Base-by-base conservation (phyloP, 2,329 filamentous ascomycete species). In the Fusarium brachygibbosum region DNA sequence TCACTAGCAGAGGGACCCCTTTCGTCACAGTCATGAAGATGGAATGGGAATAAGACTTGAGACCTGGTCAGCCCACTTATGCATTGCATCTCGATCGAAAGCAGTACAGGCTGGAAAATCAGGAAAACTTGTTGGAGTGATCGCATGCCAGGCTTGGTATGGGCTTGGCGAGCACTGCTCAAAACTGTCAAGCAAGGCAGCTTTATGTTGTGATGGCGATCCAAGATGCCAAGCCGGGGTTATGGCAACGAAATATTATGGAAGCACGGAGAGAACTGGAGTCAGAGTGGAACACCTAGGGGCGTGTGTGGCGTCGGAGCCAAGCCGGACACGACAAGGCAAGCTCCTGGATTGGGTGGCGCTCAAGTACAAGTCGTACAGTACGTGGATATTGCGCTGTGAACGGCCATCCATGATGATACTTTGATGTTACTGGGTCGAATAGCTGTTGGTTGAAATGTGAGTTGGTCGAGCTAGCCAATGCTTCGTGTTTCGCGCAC, bases 201-300 rank as follows among this genome's bases (percentile, higher is more conserved):
- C n/a, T 41, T 58, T 42, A 56, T 38, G 52, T 49, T 34, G 50
- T 56, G 32, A 64, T 46, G 58, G 46, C 46, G 67, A 69, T 69
- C 62, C 28, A 44, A 41, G 37, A 37, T 62, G 68, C 68, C 68
- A 70, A 70, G 68, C 68, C 68, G 68, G 68, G 64, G 59, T 58
- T 56, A 71, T 69, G 68, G 68, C 68, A 70, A 71, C 44, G 37
- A 54, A 35, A 62, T 67, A 41, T 44, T 41, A 46, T 60, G 53
- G 58, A 54, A 54, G 38, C 52, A 64, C 42, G 45, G 45, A 61
- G 46, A 34, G 40, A 41, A 48, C 35, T 67, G 66, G 66, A 41
- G 57, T 44, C 41, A 31, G 21, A 31, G 45, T 69, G 34, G 66
- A 40, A 64, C 52, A 38, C 28, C 25, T 28, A 21, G 62, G 56